Percentiles rank a stretch among this genome's conserved stretches.
Conservation (phyloP, 345 rosid species). For the Brassica napus region DNA sequence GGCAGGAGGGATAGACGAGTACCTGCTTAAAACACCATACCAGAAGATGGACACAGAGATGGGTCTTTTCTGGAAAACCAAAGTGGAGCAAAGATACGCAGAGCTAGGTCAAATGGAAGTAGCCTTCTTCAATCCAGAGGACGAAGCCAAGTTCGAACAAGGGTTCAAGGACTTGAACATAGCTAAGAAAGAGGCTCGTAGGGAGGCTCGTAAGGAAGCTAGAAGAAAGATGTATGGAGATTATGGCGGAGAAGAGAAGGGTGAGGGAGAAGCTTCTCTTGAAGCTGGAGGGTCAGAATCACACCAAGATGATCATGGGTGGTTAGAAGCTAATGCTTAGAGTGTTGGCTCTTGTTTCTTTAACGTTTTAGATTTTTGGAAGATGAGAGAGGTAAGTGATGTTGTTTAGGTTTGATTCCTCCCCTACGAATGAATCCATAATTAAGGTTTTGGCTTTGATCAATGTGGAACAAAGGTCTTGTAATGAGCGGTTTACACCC, state of each 20-base stretch:
- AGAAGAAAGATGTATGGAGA: conserved; percentile 56
- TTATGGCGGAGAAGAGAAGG: conserved; percentile 39
- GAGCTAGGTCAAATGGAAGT: conserved; percentile 80
- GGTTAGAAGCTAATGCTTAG: conserved; percentile 51
- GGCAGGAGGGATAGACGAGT: conserved; percentile 98
- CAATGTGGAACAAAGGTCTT: not conserved
- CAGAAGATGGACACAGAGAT: conserved; percentile 91
- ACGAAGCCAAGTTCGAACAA: conserved; percentile 74
- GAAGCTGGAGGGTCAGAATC: conserved; percentile 39
- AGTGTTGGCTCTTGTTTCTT: conserved; percentile 33
- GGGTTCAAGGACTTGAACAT: conserved; percentile 74
- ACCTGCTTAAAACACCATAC: conserved; percentile 89
- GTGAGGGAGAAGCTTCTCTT: conserved; percentile 33
- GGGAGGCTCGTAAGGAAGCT: conserved; percentile 66
- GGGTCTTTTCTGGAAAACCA: conserved; percentile 90
- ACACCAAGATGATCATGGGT: conserved; percentile 42
- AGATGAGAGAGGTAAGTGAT: conserved; percentile 13
- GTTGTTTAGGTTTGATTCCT: not conserved
- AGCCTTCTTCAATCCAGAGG: conserved; percentile 71
- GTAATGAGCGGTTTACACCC: not conserved
- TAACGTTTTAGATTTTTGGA: conserved; percentile 7
- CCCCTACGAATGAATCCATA: not conserved
- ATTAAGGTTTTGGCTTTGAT: not conserved
- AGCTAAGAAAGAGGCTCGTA: conserved; percentile 63
- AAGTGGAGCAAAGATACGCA: conserved; percentile 82